Evolutionary conservation across 1,139 yeast species (phyloP).

Genomic region (Hansenula lynferdii): DNA sequence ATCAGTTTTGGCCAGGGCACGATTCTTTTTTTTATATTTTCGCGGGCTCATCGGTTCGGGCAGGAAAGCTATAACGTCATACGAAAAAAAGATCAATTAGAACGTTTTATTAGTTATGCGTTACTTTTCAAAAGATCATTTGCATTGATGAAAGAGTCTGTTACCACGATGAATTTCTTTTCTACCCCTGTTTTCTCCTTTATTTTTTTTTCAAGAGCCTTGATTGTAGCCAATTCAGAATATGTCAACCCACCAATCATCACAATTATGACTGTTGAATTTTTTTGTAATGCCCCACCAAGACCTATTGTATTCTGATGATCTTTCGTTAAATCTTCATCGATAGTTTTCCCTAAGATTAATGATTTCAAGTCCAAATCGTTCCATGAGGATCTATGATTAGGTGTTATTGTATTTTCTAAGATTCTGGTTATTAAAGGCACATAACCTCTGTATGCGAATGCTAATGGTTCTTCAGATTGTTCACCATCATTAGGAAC

Average conservation of each 20-base stretch:
- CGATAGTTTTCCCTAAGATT: conserved; percentile 31
- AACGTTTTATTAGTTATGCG: conserved; percentile 11
- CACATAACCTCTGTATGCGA: conserved; percentile 40
- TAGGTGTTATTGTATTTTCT: conserved; percentile 27
- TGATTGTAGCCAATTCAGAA: conserved; percentile 66
- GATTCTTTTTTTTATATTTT: too few species aligned
- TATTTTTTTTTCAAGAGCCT: conserved; percentile 44
- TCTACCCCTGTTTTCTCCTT: conserved; percentile 27
- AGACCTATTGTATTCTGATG: conserved; percentile 23
- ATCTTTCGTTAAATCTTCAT: conserved; percentile 25
- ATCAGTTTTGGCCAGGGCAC: too few species aligned
- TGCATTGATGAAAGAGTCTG: conserved; percentile 54
- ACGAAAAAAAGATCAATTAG: too few species aligned
- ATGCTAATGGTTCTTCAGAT: conserved; percentile 25
- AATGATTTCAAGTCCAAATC: conserved; percentile 18
- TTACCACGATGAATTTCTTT: conserved; percentile 45
- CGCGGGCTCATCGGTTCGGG: neutral
- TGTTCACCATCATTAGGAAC: conserved; percentile 24
- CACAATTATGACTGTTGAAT: conserved; percentile 42
- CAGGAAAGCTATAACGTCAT: too few species aligned
- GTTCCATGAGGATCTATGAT: conserved; percentile 16
- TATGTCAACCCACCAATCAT: conserved; percentile 75
- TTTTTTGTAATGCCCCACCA: conserved; percentile 22
- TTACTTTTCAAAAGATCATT: too few species aligned
- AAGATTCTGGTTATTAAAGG: conserved; percentile 40